Evolutionary conservation across 2,329 filamentous ascomycete genomes (phyloP), one percentile per base, ranked within the genome.

Genomic region (Hymenoscyphus scutula): DNA sequence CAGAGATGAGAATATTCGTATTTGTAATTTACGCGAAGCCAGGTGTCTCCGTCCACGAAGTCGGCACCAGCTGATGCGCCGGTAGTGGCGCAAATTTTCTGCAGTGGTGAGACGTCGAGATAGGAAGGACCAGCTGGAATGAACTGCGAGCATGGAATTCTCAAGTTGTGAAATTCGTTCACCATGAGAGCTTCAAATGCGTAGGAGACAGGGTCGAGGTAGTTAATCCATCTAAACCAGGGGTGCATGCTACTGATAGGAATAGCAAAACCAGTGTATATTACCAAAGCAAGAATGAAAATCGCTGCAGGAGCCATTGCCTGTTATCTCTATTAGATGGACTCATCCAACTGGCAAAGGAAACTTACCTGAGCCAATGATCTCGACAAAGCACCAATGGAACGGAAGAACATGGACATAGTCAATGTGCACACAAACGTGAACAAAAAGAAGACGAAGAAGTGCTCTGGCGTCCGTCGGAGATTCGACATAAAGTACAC

Each of bases 401-500:
- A 89, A 61, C 91, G 85, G 84, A 96, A 96, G 65, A 94, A 82
- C 88, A 92, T 93, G 89, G 69, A 72, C 90, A 95, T 94, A 69
- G 84, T 82, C 51, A 73, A 30, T 7, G 66, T 70, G 25, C 67
- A 62, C 41, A 68, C 56, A 61, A 74, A 74, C 1, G 65, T 68
- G 54, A 74, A 70, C 10, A 72, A 53, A 8, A 71, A 34, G 82
- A 92, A 96, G 78, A 92, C 90, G 81, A 97, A 97, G 80, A 95
- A 97, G 0, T 88, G 78, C 1, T 88, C 89, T 0, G 90, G 79
- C 67, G 89, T 87, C 59, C 91, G 83, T 61, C 90, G 84, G 45
- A 97, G 79, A 65, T 92, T 90, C 0, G 90, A 89, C 85, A 97
- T 89, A 76, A 97, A 97, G 78, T 97, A 97, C 1, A 97, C 76